Evolutionary conservation across 768 basidiomycete species (phyloP), one percentile per base, ranked within the genome.

Genomic region (Austroboletus eburneus): DNA sequence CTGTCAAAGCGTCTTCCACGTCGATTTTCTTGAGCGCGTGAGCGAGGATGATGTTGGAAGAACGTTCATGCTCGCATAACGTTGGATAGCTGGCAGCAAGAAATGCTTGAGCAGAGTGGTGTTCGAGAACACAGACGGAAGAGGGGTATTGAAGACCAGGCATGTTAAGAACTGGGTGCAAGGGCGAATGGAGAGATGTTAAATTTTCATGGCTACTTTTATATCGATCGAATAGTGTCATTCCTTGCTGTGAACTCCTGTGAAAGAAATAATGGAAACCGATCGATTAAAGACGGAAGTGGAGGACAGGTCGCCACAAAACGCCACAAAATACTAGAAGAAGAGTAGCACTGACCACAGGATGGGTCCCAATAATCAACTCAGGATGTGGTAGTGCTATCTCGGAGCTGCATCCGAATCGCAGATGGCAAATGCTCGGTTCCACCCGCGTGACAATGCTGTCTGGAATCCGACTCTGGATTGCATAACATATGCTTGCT

Each of bases 21-120:
- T 59, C 62, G 44, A 73, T 55, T 38, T 67, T 62, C 51, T 73
- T 72, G 41, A 74, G 66, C 1, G 80, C 78, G 41, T 75, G 74
- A 1, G 74, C 77, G 2, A 79, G 60, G 39, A 81, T 71, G 41
- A 79, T 73, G 48, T 80, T 80, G 18, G 77, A 66, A 2, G 75
- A 74, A 21, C 65, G 67, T 54, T 80, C 77, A 38, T 78, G 64
- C 23, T 57, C 61, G 29, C 62, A 64, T 37, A 79, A 68, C 7
- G 70, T 69, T 18, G 71, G 69, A 47, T 72, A 71, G 13, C 73
- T 59, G 23, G 61, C 62, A 4, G 66, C 52, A 23, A 79, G 67
- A 49, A 77, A 76, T 35, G 70, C 63, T 37, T 57, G 61, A 17
- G 74, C 66, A 43, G 69, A 57, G 45, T 57, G 48, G 52, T 78